phyloP scores from a whole-genome alignment of 495 filamentous ascomycete species.

The Glonium stellatum region DNA sequence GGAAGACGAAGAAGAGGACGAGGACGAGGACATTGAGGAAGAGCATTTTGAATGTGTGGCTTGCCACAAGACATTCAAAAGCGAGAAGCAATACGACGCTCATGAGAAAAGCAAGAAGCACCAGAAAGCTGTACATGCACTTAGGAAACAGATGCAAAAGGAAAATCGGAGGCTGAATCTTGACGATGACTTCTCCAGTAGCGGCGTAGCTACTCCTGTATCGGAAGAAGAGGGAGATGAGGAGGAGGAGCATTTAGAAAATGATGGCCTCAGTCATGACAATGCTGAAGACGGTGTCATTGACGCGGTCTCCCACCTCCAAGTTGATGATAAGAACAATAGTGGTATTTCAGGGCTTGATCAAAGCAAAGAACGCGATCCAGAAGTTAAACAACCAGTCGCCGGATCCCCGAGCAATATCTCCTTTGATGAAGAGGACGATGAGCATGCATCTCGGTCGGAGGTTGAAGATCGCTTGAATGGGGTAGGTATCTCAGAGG shows the following conservation, averaged over 20 bases:
- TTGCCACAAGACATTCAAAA: slow-evolving; percentile 89
- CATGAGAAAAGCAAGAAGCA: slow-evolving; percentile 98
- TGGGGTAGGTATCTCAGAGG: background rate
- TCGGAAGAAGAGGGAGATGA: slow-evolving; percentile 41
- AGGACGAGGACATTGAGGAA: slow-evolving; percentile 46
- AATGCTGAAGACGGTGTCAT: background rate
- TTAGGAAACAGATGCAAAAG: slow-evolving; percentile 74
- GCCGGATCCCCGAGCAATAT: background rate
- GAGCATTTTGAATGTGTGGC: slow-evolving; percentile 80
- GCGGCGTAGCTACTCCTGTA: slow-evolving; percentile 31
- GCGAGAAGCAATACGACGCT: slow-evolving; percentile 82
- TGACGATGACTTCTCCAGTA: slow-evolving; percentile 32
- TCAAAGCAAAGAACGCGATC: background rate
- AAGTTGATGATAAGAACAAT: slow-evolving; percentile 23
- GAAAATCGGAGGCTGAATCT: slow-evolving; percentile 60
- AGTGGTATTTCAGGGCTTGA: background rate
- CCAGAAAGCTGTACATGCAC: slow-evolving; percentile 68
- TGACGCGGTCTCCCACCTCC: background rate
- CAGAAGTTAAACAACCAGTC: background rate
- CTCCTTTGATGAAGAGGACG: slow-evolving; percentile 14
- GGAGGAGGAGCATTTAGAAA: background rate
- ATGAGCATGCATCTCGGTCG: slow-evolving; percentile 32
- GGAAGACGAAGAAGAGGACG: slow-evolving; percentile 48
- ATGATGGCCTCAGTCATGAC: background rate
- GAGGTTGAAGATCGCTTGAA: slow-evolving; percentile 30